A percentile compares a stretch with the other conserved stretches of the same genome.
Evolutionary conservation across 441 rosid species (phyloP).

Genomic region (Macaranga tanarius): DNA sequence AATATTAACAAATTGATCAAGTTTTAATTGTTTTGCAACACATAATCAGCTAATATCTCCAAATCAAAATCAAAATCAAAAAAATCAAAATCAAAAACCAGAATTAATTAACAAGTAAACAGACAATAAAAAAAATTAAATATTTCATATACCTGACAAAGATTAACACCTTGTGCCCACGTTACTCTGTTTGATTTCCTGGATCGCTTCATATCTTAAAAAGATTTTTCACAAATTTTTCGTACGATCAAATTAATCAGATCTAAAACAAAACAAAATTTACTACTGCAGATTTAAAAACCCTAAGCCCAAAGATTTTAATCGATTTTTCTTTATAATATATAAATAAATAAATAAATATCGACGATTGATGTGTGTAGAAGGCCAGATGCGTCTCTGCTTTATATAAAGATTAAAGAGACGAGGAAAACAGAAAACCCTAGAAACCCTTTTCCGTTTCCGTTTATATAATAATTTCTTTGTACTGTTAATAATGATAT

Average conservation of each 20-base stretch:
- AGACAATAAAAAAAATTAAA: too few relatives aligned
- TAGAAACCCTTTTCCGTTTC: neutral
- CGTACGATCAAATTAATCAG: neutral
- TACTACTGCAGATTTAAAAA: neutral
- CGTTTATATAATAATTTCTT: too few relatives aligned
- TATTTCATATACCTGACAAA: slow-evolving; percentile 54
- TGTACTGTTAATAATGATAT: too few relatives aligned
- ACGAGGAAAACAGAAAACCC: neutral
- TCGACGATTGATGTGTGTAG: too few relatives aligned
- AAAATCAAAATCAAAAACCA: neutral
- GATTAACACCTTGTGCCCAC: slow-evolving; percentile 51
- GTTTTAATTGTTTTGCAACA: too few relatives aligned
- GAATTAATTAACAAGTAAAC: neutral
- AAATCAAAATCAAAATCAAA: neutral
- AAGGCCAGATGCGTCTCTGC: neutral
- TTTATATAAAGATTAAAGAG: neutral
- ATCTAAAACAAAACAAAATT: neutral
- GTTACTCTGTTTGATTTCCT: slow-evolving; percentile 59
- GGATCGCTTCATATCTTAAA: slow-evolving; percentile 43
- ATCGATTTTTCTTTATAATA: neutral
- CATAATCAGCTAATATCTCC: neutral
- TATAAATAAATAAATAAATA: too few relatives aligned
- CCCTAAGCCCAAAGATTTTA: neutral
- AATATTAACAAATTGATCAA: neutral
- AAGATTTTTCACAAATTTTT: neutral